A percentile compares a stretch with the other conserved stretches of the same genome.
These are phyloP conservation scores for Mycena olivaceomarginata DNA, from an alignment of 768 basidiomycete species.

Conservation along the genomic window DNA sequence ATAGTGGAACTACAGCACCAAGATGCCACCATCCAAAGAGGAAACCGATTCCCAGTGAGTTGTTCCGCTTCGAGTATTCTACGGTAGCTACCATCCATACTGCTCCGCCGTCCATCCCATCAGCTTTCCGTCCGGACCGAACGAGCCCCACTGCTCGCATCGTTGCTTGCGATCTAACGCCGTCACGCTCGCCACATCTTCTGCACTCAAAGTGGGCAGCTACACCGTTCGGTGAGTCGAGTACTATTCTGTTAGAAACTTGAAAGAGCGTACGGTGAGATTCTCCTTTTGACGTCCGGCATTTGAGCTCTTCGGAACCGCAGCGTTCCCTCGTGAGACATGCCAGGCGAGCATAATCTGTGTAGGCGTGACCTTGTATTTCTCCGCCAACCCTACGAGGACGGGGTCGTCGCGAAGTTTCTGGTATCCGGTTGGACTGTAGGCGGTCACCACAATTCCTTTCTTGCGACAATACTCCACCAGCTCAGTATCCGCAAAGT, in stretches of 20 bases:
- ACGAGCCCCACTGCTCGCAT: not conserved
- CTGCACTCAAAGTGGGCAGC: conserved; percentile 21
- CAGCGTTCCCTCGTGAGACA: conserved; percentile 64
- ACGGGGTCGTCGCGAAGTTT: conserved; percentile 67
- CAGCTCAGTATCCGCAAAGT: conserved; percentile 68
- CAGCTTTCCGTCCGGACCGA: conserved; percentile 16
- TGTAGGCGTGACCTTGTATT: conserved; percentile 65
- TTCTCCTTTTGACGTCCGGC: conserved; percentile 70
- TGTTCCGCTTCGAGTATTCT: not conserved
- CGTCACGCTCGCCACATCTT: conserved; percentile 17
- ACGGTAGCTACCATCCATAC: conserved; percentile 31
- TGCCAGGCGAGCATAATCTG: conserved; percentile 76
- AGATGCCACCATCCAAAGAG: no score
- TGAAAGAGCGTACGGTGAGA: conserved; percentile 48
- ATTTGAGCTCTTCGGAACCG: conserved; percentile 70
- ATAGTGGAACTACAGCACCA: no score
- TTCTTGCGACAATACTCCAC: conserved; percentile 67
- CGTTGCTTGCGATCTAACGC: conserved; percentile 25
- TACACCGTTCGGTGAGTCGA: not conserved
- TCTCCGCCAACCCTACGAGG: conserved; percentile 65
- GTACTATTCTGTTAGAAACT: no score
- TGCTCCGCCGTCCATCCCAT: conserved; percentile 30
- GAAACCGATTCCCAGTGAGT: no score
- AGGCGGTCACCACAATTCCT: conserved; percentile 70
- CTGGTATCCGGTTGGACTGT: conserved; percentile 67